These are phyloP conservation scores for Wickerhamomyces subpelliculosus DNA, from an alignment of 805 yeast genomes.

Conservation along the genomic window DNA sequence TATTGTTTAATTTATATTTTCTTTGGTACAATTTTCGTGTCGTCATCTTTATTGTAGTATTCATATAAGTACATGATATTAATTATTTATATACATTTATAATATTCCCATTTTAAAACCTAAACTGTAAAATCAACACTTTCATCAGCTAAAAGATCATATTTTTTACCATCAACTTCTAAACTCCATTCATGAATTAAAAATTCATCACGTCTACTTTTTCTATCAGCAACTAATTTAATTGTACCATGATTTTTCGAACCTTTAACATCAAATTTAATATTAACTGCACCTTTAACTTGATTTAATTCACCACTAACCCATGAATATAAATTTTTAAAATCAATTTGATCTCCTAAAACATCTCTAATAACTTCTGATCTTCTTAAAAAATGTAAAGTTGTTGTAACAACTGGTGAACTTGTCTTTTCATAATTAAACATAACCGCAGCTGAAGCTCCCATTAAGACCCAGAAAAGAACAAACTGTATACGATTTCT, in stretches of 20 bases:
- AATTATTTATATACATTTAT: too few relatives aligned
- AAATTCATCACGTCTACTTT: conserved; percentile 49
- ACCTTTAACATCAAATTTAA: conserved; percentile 67
- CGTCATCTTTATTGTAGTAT: too few relatives aligned
- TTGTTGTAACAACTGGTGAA: conserved; percentile 83
- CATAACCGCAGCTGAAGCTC: conserved; percentile 51
- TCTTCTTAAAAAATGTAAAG: conserved; percentile 79
- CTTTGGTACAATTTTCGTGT: too few relatives aligned
- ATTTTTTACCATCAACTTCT: conserved; percentile 34
- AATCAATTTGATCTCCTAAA: conserved; percentile 73
- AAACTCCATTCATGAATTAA: conserved; percentile 58
- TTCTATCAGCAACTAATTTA: conserved; percentile 65
- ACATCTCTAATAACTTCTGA: conserved; percentile 52
- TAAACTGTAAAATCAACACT: conserved; percentile 24
- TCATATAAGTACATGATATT: too few relatives aligned
- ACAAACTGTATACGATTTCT: conserved; percentile 49
- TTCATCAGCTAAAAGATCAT: conserved; percentile 45
- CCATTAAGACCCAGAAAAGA: conserved; percentile 47
- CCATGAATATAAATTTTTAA: conserved; percentile 80
- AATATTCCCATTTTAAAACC: too few relatives aligned
- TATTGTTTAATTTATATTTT: too few relatives aligned
- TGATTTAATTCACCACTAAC: conserved; percentile 79
- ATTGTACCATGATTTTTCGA: conserved; percentile 48
- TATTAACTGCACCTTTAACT: conserved; percentile 72
- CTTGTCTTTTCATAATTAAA: conserved; percentile 91